Evolutionary conservation across 805 yeast genomes (phyloP).

Genomic region (Candida koratica): DNA sequence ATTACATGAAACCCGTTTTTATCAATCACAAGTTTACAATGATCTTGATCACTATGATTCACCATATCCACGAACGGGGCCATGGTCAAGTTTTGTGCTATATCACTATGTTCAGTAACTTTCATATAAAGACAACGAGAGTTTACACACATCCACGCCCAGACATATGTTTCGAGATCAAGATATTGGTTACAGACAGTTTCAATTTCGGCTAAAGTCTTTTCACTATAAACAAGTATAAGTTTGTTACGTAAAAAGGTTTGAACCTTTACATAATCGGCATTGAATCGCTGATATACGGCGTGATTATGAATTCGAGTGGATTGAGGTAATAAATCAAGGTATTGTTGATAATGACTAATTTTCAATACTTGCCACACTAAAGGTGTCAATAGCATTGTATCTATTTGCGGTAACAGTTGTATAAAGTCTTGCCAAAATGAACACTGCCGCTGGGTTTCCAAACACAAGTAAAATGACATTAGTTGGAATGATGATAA

Average conservation of each 20-base stretch:
- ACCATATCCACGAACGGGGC: slow-evolving; percentile 89
- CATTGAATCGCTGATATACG: slow-evolving; percentile 40
- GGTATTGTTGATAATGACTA: slow-evolving; percentile 23
- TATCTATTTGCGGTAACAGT: slow-evolving; percentile 55
- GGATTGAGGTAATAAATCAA: slow-evolving; percentile 42
- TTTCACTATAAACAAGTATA: background rate
- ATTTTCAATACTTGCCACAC: slow-evolving; percentile 48
- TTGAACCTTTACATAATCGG: slow-evolving; percentile 42
- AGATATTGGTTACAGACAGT: background rate
- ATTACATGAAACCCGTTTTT: slow-evolving; percentile 50
- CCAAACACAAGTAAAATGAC: slow-evolving; percentile 47
- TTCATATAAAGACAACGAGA: slow-evolving; percentile 86
- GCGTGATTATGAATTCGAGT: slow-evolving; percentile 36
- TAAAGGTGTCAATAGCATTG: slow-evolving; percentile 57
- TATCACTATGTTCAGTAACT: slow-evolving; percentile 49
- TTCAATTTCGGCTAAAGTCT: background rate
- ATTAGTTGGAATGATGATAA: slow-evolving; percentile 61
- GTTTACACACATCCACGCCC: slow-evolving; percentile 86
- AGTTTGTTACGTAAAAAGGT: slow-evolving; percentile 2
- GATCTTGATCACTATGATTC: slow-evolving; percentile 61
- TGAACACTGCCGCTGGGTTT: slow-evolving; percentile 28
- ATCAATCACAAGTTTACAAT: slow-evolving; percentile 48
- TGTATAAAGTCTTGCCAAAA: slow-evolving; percentile 70
- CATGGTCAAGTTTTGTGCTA: slow-evolving; percentile 72
- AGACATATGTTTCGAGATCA: slow-evolving; percentile 35